A percentile compares a stretch with the other conserved stretches of the same genome.
phyloP scores from a whole-genome alignment of 306 rosid genomes.

The Ochetophila trinervis region DNA sequence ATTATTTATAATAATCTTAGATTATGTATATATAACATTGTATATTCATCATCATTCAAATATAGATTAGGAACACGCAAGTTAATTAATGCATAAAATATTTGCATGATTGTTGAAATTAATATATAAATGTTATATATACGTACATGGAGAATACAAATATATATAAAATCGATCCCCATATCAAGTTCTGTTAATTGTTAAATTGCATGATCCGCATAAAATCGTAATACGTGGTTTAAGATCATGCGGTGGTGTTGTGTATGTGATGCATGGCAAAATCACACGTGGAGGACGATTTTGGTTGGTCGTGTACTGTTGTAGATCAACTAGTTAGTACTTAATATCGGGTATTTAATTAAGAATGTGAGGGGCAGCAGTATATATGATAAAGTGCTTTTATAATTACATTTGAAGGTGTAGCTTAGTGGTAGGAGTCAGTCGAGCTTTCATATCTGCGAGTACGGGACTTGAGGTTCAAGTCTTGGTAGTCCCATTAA shows the following conservation, averaged over 20 bases:
- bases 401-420: no score
- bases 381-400: no score
- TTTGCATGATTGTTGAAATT: not conserved
- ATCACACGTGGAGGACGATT: constrained; percentile 19
- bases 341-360: not conserved
- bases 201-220: not conserved
- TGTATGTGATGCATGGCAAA: constrained; percentile 15
- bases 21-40: not conserved
- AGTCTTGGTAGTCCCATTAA: no score
- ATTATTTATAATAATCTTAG: constrained; percentile 10
- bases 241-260: constrained; percentile 2
- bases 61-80: no score
- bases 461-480: no score
- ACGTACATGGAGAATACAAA: not conserved
- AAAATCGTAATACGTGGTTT: constrained; percentile 21
- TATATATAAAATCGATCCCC: not conserved
- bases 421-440: no score
- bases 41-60: not conserved
- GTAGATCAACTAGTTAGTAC: constrained; percentile 10
- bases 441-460: no score
- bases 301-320: constrained; percentile 3
- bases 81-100: not conserved
- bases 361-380: no score
- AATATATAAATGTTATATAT: not conserved
- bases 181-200: constrained; percentile 2